These are phyloP conservation scores for Kappamyces sp. DNA, from an alignment of 192 early-diverging fungal genomes.

Conservation along the genomic window DNA sequence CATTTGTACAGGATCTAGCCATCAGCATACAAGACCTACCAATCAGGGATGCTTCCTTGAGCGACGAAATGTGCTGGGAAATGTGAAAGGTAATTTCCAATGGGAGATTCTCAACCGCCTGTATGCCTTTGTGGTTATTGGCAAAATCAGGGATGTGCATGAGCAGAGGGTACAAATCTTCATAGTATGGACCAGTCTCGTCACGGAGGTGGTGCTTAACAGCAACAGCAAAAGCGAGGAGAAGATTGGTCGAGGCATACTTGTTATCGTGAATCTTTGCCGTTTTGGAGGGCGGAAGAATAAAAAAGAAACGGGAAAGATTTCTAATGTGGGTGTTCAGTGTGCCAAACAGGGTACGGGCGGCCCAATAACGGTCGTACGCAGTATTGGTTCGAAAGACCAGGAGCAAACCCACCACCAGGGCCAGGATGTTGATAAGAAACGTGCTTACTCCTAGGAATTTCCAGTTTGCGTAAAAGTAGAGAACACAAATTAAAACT, in stretches of 20 bases:
- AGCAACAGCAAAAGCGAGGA: conserved; percentile 64
- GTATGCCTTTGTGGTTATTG: not conserved
- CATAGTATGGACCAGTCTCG: conserved; percentile 54
- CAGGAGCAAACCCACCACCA: conserved; percentile 32
- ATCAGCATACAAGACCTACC: conserved; percentile 10
- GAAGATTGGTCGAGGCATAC: conserved; percentile 53
- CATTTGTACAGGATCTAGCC: conserved; percentile 1
- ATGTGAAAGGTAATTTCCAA: conserved; percentile 36
- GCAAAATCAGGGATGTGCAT: conserved; percentile 25
- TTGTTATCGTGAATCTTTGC: conserved; percentile 57
- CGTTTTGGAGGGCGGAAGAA: conserved; percentile 30
- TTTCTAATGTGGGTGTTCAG: conserved; percentile 65
- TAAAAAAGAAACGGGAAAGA: conserved; percentile 72
- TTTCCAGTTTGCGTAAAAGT: no score
- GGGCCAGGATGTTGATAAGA: conserved; percentile 32
- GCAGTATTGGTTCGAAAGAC: conserved; percentile 39
- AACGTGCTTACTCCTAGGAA: conserved; percentile 27
- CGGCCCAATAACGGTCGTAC: conserved; percentile 60
- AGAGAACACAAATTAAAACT: no score
- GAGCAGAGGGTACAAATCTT: conserved; percentile 47
- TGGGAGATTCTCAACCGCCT: conserved; percentile 22
- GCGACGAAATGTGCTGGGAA: conserved; percentile 18
- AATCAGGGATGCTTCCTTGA: conserved; percentile 2
- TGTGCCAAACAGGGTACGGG: conserved; percentile 74
- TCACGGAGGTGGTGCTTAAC: conserved; percentile 66